Evolutionary conservation across 805 yeast species (phyloP), one percentile per base, ranked within the genome.

Genomic region (Tetrapisispora namnaoensis): DNA sequence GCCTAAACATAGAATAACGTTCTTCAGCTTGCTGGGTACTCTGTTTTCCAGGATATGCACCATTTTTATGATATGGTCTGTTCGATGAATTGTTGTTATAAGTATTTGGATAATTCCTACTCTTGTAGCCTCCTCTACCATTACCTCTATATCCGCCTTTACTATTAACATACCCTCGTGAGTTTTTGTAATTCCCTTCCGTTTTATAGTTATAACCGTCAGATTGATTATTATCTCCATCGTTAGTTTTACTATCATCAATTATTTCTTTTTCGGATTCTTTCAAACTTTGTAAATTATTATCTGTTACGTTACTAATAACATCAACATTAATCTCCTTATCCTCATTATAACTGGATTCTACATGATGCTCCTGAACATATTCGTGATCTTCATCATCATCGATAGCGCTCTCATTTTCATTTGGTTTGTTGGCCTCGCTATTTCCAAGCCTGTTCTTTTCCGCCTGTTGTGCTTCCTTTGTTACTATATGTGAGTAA

Each of bases 1-100:
- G 68, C 46, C 58, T 59, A 46, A 63, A 63, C 32, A 62, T 49
- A 16, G 66, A 61, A 48, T 56, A 57, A 18, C 52, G 54, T 45
- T 56, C 54, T 18, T 51, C 57, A 18, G 35, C 37, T 14, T 28
- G 14, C 8, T 37, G 37, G 34, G 37, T 44, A 20, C 42, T 43
- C 20, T 42, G 32, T 20, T 34, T 44, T 10, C 24, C 41, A 11
- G 30, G 34, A 18, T 34, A 34, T 11, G 17, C 27, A 17, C 30
- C 43, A 22, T 42, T 48, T 30, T 36, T 35, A 22, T 45, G 36
- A 13, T 38, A 35, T 24, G 32, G 7, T 39, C 37, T 38, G 40
- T 38, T 36, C 5, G 9, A 17, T 17, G 30, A 18, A 20, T 37
- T 42, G 16, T 46, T 44, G 17, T 45, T 48, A 21, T 46, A 22